A percentile compares a stretch with the other conserved stretches of the same genome.
Evolutionary conservation across 2,329 filamentous ascomycete genomes (phyloP).

Genomic region (Sporothrix pseudoabietina): DNA sequence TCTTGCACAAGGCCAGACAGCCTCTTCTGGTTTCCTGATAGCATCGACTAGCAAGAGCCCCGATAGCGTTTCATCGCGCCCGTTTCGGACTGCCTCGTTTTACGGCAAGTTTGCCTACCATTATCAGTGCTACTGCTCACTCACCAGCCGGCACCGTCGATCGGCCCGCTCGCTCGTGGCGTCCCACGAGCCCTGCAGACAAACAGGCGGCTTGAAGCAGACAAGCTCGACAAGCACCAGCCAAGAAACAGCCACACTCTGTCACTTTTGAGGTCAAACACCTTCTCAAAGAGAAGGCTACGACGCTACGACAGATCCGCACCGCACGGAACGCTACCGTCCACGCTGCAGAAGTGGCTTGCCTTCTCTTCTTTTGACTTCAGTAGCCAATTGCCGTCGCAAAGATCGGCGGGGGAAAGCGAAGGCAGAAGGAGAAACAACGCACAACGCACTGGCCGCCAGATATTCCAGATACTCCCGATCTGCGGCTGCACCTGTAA

Average conservation of each 20-base stretch:
- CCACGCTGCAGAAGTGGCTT: neutral
- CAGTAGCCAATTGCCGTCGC: neutral
- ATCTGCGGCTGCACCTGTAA: neutral
- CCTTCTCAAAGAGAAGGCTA: constrained; percentile 11
- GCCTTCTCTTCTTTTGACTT: neutral
- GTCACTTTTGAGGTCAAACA: neutral
- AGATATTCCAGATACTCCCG: neutral
- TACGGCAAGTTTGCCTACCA: neutral
- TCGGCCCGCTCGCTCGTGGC: constrained; percentile 23
- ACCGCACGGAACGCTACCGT: constrained; percentile 10
- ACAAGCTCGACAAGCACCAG: too few relatives aligned
- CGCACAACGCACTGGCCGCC: neutral
- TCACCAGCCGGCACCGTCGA: constrained; percentile 10
- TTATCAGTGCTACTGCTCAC: neutral
- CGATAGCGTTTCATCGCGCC: constrained; percentile 8
- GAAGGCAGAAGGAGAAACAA: neutral
- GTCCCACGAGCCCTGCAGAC: neutral
- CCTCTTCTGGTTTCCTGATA: constrained; percentile 7
- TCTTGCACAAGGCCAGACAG: neutral
- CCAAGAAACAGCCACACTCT: constrained; percentile 2
- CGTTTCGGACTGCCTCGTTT: neutral
- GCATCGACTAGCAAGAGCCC: constrained; percentile 5
- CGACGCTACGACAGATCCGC: constrained; percentile 10
- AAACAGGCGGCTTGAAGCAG: too few relatives aligned
- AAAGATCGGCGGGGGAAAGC: neutral